phyloP scores from a whole-genome alignment of 192 early-diverging fungal species.

The Obelidium mucronatum region DNA sequence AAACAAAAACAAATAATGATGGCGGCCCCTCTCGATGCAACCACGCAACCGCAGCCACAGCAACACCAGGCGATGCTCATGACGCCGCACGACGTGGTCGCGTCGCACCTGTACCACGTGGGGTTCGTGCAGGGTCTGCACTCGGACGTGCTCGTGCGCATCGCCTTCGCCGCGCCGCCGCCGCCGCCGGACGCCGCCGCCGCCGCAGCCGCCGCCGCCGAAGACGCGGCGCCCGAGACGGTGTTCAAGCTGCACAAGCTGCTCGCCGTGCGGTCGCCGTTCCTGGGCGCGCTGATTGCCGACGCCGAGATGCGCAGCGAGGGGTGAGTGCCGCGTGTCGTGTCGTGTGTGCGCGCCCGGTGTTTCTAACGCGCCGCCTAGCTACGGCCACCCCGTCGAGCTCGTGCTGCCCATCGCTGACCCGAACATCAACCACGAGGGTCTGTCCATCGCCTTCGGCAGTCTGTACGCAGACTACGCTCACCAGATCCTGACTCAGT shows the following conservation, averaged over 20 bases:
- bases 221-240: slow-evolving; percentile 32
- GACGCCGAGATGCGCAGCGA: slow-evolving; percentile 41
- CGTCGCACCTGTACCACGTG: slow-evolving; percentile 59
- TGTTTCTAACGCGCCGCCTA: background rate
- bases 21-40: slow-evolving; percentile 29
- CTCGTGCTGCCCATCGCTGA: slow-evolving; percentile 51
- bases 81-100: slow-evolving; percentile 56
- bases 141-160: slow-evolving; percentile 53
- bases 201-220: background rate
- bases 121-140: slow-evolving; percentile 57
- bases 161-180: slow-evolving; percentile 30
- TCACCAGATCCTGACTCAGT: slow-evolving; percentile 29
- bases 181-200: background rate
- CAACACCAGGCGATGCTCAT: slow-evolving; percentile 11
- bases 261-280: slow-evolving; percentile 54
- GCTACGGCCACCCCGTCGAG: slow-evolving; percentile 34
- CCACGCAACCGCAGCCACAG: background rate
- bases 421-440: slow-evolving; percentile 60
- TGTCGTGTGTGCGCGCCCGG: background rate
- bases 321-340: slow-evolving; percentile 1
- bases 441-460: slow-evolving; percentile 59
- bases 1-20: slow-evolving; percentile 21
- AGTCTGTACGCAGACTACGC: slow-evolving; percentile 59
- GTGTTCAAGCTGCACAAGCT: slow-evolving; percentile 62
- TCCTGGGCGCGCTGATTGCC: slow-evolving; percentile 44